Evolutionary conservation across 495 filamentous ascomycete species (phyloP).

Genomic region (Amorphotheca resinae): DNA sequence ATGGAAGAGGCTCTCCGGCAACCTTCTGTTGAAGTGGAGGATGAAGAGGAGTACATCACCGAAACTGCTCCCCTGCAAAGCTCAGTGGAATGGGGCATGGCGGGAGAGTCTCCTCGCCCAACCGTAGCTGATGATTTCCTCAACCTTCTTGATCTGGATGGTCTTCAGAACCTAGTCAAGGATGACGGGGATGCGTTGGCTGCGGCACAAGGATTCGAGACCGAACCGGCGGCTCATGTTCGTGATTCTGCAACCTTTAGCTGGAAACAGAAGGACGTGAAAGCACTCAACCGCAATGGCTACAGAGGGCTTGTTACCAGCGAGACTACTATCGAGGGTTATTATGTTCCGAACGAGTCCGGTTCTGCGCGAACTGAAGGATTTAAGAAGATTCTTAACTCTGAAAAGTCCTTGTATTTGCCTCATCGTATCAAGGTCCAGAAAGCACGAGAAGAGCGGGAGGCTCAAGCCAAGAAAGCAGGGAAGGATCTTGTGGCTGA

Average conservation of each 20-base stretch:
- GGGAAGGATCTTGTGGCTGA: conserved; percentile 51
- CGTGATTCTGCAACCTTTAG: conserved; percentile 21
- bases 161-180: conserved; percentile 64
- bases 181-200: conserved; percentile 64
- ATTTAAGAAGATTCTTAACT: conserved; percentile 83
- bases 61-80: conserved; percentile 17
- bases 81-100: conserved; percentile 20
- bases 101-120: conserved; percentile 25
- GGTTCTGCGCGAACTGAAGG: conserved; percentile 88
- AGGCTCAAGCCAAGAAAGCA: conserved; percentile 63
- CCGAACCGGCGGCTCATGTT: not conserved
- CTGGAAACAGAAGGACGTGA: conserved; percentile 83
- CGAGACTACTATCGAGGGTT: conserved; percentile 55
- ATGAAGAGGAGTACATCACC: conserved; percentile 14
- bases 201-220: conserved; percentile 1
- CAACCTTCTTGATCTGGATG: conserved; percentile 60
- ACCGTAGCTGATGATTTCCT: conserved; percentile 57
- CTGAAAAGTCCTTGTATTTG: conserved; percentile 95
- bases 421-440: conserved; percentile 95
- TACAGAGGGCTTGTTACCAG: conserved; percentile 10
- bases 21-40: conserved; percentile 18
- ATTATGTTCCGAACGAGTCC: conserved; percentile 75
- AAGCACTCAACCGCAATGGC: conserved; percentile 53
- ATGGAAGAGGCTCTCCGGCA: conserved; percentile 23
- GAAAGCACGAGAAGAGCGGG: conserved; percentile 74